These are phyloP conservation scores for Annulohypoxylon stygium DNA, from an alignment of 495 filamentous ascomycete genomes.

Conservation along the genomic window DNA sequence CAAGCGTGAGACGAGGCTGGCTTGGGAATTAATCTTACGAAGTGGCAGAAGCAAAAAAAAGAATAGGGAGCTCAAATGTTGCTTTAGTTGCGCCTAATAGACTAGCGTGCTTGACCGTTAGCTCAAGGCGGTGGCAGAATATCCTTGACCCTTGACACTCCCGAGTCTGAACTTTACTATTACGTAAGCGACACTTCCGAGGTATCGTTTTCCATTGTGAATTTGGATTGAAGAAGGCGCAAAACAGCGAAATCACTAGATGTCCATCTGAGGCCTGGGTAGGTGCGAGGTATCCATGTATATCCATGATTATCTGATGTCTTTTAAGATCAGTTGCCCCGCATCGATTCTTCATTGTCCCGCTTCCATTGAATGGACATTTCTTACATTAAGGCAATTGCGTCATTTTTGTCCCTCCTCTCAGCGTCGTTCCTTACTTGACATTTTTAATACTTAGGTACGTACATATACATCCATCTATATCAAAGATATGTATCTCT, in stretches of 20 bases:
- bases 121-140: slow-evolving; percentile 19
- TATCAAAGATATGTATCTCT: not conserved
- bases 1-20: slow-evolving; percentile 21
- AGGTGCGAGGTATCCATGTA: not conserved
- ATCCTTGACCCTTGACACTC: not conserved
- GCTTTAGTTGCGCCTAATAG: not conserved
- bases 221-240: not conserved
- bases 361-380: not conserved
- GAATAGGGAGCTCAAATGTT: not conserved
- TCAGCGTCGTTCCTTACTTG: not conserved
- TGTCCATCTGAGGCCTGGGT: no score
- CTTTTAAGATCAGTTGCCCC: not conserved
- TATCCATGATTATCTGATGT: not conserved
- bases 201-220: not conserved
- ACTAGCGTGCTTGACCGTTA: slow-evolving; percentile 11
- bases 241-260: not conserved
- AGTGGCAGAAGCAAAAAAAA: not conserved
- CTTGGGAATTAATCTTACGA: slow-evolving; percentile 4
- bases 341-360: not conserved
- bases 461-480: not conserved
- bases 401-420: slow-evolving; percentile 14
- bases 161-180: not conserved
- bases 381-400: slow-evolving; percentile 1
- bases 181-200: slow-evolving; percentile 1
- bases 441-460: not conserved